Base-by-base conservation (phyloP, 139 green algal genomes). In the Marvania coccoides region DNA sequence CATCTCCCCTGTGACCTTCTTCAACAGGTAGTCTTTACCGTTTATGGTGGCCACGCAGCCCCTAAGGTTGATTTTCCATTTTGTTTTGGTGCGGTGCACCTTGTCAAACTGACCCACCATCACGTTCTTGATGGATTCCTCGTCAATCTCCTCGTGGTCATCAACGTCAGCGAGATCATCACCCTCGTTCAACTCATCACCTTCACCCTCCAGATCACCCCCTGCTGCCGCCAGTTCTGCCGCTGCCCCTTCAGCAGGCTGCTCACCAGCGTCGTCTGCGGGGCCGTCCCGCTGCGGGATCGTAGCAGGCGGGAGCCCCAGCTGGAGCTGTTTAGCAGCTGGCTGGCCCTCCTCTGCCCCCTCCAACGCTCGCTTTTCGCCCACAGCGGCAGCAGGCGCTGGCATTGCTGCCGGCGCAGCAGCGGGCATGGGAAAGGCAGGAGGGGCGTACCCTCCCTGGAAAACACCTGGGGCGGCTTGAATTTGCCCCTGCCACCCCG, bases 91-190 rank as follows among this genome's bases (percentile, higher is more conserved):
- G 30, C 65, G 72, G 40, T 73, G 66, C 39, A 79, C 72, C 40
- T 69, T 71, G 19, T 79, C 72, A 71, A 79, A 79, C 59, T 75
- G 65, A 7, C 72, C 72, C 9, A 79, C 51, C 57, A 78, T 39
- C 45, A 74, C 58, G 56, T 78, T 45, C 29, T 72, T 47, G 19
- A 77, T 24, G 9, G 30, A n/a, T 8, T 58, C 63, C 46, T 77
- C 71, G 24, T 77, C 71, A 36, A 77, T 61, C 31, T 77, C 54
- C 5, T 73, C 35, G 26, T 54, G 35, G 62, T 63, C 54, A 54
- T 72, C 65, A 38, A 64, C 63, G 26, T 54, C 71, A 45, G 54
- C 66, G 19, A 73, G 40, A 36, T 73, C 66, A 51, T 73, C 66
- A 14, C 29, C 34, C 36, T 67, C 66, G 29, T 58, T 58, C 10